Evolutionary conservation across 2,329 filamentous ascomycete species (phyloP).

Genomic region (Pestalotiopsis sp.): DNA sequence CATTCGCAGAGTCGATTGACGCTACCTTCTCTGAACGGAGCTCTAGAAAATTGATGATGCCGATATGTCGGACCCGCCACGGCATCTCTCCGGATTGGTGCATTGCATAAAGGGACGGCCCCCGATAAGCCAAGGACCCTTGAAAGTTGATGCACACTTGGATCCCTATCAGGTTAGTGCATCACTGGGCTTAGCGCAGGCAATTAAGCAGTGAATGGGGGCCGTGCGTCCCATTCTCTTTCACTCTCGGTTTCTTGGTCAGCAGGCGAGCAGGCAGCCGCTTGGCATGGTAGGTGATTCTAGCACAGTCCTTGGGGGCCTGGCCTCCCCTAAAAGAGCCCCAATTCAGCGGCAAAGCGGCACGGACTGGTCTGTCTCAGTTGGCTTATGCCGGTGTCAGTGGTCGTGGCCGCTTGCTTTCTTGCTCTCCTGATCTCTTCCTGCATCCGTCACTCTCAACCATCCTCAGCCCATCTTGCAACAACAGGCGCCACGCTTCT

Average conservation of each 20-base stretch:
- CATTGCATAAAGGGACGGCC: not conserved
- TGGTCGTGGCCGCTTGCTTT: not conserved
- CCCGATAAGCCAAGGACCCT: not conserved
- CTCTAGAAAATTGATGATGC: slow-evolving; percentile 14
- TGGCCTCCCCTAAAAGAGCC: not conserved
- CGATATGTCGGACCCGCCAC: slow-evolving; percentile 3
- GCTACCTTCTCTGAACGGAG: slow-evolving; percentile 1
- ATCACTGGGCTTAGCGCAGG: not conserved
- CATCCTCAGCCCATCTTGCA: not conserved
- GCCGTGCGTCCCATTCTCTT: not conserved
- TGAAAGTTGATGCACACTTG: not conserved
- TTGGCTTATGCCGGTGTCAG: not conserved
- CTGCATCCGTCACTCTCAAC: not conserved
- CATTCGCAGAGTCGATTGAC: slow-evolving; percentile 1
- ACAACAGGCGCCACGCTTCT: not conserved
- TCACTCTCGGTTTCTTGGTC: not conserved
- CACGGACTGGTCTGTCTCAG: not conserved
- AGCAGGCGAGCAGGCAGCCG: not conserved
- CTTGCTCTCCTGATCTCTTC: not conserved
- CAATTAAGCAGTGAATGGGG: not conserved
- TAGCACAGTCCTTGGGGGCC: not conserved
- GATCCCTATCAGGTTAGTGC: not conserved
- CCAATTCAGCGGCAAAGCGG: not conserved
- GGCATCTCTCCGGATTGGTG: slow-evolving; percentile 10
- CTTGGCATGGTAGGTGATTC: not conserved